Conservation (phyloP, 306 rosid genomes). For the Sindora glabra region DNA sequence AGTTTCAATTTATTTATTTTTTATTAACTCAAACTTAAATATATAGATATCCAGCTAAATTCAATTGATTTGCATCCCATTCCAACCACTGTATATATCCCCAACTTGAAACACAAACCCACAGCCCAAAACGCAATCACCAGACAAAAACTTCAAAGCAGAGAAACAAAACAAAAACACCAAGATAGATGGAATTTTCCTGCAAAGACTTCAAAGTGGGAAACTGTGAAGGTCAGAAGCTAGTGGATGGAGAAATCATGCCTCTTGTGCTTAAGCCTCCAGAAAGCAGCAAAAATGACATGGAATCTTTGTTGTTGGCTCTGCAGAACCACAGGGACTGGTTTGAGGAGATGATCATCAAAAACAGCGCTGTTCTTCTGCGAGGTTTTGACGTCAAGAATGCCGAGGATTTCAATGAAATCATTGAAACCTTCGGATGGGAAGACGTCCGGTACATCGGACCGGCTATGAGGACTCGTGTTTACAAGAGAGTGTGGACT, state of each 20-base stretch:
- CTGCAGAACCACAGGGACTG: constrained; percentile 49
- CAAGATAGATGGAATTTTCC: constrained; percentile 36
- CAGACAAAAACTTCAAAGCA: neutral
- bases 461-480: constrained; percentile 76
- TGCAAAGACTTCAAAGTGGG: constrained; percentile 64
- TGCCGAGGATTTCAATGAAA: constrained; percentile 61
- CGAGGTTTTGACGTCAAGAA: constrained; percentile 52
- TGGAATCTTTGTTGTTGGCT: constrained; percentile 35
- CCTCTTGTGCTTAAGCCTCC: constrained; percentile 62
- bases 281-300: constrained; percentile 20
- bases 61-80: too few relatives aligned
- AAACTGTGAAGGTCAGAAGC: constrained; percentile 60
- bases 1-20: too few relatives aligned
- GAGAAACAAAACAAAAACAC: neutral
- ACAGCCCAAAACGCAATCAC: neutral
- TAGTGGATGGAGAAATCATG: constrained; percentile 69
- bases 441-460: constrained; percentile 74
- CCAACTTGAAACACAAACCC: neutral
- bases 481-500: constrained; percentile 72
- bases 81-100: neutral
- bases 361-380: constrained; percentile 65
- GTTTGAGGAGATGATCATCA: constrained; percentile 64
- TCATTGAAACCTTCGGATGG: constrained; percentile 60
- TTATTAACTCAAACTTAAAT: too few relatives aligned
- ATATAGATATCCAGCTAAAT: too few relatives aligned